Conservation (phyloP, 192 early-diverging fungal species). For the Coemansia sp. region DNA sequence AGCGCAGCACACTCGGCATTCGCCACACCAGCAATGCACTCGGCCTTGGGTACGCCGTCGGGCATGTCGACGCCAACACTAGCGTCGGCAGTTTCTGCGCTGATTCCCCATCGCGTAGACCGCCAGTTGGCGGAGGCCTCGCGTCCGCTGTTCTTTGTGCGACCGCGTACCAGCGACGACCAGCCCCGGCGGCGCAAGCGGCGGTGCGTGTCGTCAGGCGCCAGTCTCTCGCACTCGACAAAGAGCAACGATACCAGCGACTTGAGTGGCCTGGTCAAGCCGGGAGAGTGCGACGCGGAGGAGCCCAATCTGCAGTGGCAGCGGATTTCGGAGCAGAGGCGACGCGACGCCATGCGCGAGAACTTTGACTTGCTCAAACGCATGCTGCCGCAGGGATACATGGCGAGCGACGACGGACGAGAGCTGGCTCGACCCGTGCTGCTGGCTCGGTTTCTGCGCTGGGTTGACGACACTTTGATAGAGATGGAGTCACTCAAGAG, state of each 20-base stretch:
- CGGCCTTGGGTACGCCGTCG: not conserved
- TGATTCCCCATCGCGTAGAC: conserved; percentile 48
- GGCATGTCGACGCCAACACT: conserved; percentile 8
- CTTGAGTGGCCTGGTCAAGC: not conserved
- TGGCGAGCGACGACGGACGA: conserved; percentile 52
- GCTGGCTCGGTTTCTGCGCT: conserved; percentile 51
- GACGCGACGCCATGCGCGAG: conserved; percentile 53
- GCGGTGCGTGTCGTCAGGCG: conserved; percentile 34
- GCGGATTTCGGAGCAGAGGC: conserved; percentile 50
- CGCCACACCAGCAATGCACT: not conserved
- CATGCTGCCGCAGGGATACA: conserved; percentile 51
- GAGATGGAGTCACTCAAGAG: conserved; percentile 49
- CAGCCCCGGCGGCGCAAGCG: conserved; percentile 39
- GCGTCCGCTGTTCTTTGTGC: conserved; percentile 50
- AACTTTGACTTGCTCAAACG: conserved; percentile 55
- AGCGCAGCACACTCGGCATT: not conserved
- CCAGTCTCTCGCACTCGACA: not conserved
- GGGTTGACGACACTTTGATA: conserved; percentile 53
- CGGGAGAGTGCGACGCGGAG: not conserved
- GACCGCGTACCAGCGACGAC: conserved; percentile 28
- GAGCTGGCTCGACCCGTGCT: conserved; percentile 52
- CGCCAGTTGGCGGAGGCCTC: conserved; percentile 41
- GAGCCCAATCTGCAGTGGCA: conserved; percentile 47
- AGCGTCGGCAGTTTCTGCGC: conserved; percentile 6
- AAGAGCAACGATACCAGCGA: not conserved